Conservation (phyloP, 2,329 filamentous ascomycete genomes). For the Uncinocarpus reesii region DNA sequence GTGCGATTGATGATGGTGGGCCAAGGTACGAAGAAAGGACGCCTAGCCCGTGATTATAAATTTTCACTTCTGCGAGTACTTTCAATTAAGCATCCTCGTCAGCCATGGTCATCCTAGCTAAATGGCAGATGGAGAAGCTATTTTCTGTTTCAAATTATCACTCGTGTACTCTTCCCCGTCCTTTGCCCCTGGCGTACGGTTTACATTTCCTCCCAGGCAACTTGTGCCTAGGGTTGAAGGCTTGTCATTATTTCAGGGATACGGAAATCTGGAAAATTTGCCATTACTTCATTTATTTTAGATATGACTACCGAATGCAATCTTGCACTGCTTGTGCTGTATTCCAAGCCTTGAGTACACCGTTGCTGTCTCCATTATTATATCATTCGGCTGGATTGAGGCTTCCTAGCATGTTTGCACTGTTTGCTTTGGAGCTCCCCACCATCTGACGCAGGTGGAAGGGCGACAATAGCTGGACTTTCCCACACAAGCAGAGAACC, state of each 20-base stretch:
- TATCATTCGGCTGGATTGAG: no score
- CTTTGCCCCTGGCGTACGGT: no score
- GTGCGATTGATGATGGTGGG: conserved; percentile 31
- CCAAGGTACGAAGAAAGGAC: conserved; percentile 37
- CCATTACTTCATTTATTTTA: neutral
- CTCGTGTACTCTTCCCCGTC: no score
- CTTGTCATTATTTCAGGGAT: neutral
- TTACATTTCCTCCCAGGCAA: neutral
- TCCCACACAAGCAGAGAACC: no score
- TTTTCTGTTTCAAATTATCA: neutral
- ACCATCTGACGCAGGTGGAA: neutral
- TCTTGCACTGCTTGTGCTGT: neutral
- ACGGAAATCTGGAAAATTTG: conserved; percentile 1
- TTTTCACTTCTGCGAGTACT: no score
- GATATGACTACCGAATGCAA: neutral
- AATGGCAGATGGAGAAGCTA: neutral
- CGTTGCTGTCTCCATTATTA: no score
- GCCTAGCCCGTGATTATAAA: conserved; percentile 32
- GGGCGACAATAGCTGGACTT: no score
- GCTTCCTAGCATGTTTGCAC: conserved; percentile 10
- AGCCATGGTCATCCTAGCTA: neutral
- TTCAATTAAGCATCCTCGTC: no score
- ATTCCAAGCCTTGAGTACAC: neutral
- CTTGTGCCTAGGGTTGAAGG: neutral
- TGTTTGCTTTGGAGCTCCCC: conserved; percentile 7